Evolutionary conservation across 495 filamentous ascomycete genomes (phyloP), one percentile per base, ranked within the genome.

Genomic region (Xylaria grammica): DNA sequence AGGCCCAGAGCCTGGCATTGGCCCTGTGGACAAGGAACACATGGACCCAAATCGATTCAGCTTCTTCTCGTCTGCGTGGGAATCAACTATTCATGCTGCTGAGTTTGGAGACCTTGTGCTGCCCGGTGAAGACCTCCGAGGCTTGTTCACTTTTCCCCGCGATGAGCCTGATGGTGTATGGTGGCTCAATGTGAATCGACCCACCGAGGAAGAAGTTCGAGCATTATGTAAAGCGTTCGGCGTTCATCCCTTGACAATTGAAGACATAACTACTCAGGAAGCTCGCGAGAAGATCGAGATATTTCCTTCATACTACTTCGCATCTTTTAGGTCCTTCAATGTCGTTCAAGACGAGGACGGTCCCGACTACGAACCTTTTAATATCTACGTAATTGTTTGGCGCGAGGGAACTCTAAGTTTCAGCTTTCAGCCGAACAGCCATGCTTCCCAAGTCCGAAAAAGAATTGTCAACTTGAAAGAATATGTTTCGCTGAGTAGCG

Each of bases 231-330:
- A 90, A 62, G 93, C 96, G 4, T 99, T 99, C 73, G 89, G 90
- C 8, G 90, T 97, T 52, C 94, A 99, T 75, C 94, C 93, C 4
- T 75, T 99, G 76, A 97, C 94, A 10, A 90, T 90, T 19, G 94
- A 99, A 77, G 94, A 99, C 81, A 97, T 99, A 65, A 86, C 88
- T 36, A 95, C 89, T 2, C 93, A 97, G 72, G 94, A 99, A 79
- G 89, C 93, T 17, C 92, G 94, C 24, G 94, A 99, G 79, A 99
- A 99, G 79, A 96, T 99, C 36, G 95, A 99, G 75, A 87, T 99
- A 34, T 99, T 99, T 79, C 90, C 92, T 29, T 89, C 91, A 50
- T 99, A 99, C 81, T 99, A 99, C 73, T 96, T 99, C 71, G 92
- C 97, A 55, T 96, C 91, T 74, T 99, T 98, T 84, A 89, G 94